Evolutionary conservation across 495 filamentous ascomycete species (phyloP).

Genomic region (Chaetomium tenue): DNA sequence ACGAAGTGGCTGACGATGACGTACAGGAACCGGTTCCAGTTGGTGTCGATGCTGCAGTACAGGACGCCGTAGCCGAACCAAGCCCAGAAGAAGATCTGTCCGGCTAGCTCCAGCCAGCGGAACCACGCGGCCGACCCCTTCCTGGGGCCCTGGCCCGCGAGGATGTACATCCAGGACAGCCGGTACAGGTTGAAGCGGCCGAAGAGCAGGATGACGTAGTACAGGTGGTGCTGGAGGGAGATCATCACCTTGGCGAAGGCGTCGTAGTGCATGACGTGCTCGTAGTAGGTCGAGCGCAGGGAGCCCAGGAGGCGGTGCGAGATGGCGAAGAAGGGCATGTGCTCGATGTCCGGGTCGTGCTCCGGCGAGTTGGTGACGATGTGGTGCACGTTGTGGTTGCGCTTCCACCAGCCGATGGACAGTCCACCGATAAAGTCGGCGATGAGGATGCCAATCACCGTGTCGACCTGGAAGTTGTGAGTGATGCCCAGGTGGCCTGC

Average conservation of each 20-base stretch:
- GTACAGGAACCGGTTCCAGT: constrained; percentile 68
- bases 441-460: constrained; percentile 82
- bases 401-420: constrained; percentile 97
- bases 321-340: constrained; percentile 93
- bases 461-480: constrained; percentile 78
- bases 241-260: constrained; percentile 68
- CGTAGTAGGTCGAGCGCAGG: constrained; percentile 85
- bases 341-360: constrained; percentile 96
- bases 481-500: constrained; percentile 98
- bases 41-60: constrained; percentile 71
- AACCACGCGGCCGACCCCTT: constrained; percentile 89
- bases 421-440: constrained; percentile 88
- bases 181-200: constrained; percentile 91
- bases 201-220: constrained; percentile 81
- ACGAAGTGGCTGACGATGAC: constrained; percentile 84
- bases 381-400: constrained; percentile 96
- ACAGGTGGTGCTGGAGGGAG: constrained; percentile 75
- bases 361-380: constrained; percentile 96
- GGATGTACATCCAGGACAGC: constrained; percentile 78
- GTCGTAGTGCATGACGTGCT: constrained; percentile 82
- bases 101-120: constrained; percentile 77
- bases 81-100: constrained; percentile 85
- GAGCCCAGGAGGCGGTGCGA: constrained; percentile 78
- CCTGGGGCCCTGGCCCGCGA: constrained; percentile 70
- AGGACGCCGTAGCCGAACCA: constrained; percentile 90